Base-by-base conservation (phyloP, 495 filamentous ascomycete species). In the Achaetomiella virescens region DNA sequence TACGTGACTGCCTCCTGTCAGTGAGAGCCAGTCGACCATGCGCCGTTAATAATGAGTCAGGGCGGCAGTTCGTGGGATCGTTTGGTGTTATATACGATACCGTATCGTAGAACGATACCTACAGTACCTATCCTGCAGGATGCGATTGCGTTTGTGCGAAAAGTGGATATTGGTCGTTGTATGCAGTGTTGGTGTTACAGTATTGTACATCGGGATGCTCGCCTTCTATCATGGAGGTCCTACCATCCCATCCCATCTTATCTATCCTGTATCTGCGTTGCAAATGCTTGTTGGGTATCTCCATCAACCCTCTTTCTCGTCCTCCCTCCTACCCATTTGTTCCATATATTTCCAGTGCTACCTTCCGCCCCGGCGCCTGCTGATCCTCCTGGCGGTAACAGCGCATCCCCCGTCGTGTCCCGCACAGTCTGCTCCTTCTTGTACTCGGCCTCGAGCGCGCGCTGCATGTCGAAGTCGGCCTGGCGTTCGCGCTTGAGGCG, bases 401-500 rank as follows among this genome's bases (percentile, higher is more conserved):
- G 58, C 45, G 58, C 41, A 15, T 73, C 71, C 1, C 54, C 54
- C 8, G 70, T 70, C 4, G 54, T 66, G 54, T 75, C 70, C 37
- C 68, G 66, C 10, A 81, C 78, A 11, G 61, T 75, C 72, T 98
- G 92, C 20, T 90, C 78, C 72, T 91, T 95, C 66, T 84, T 82
- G 70, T 96, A 97, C 72, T 97, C 88, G 63, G 89, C 80, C 71
- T 97, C 90, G 41, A 99, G 73, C 20, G 74, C 78, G 58, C 79
- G 81, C 71, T 99, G 93, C 82, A 92, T 81, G 55, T 96, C 90
- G 63, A 97, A 99, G 58, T 99, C 95, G 52, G 88, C 82, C 70
- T 91, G 87, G 21, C 95, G 84, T 68, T 95, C 88, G 60, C 81
- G 79, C 74, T 96, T 96, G 47, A 97, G 65, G 31, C 86, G 83